Conservation (phyloP, 768 basidiomycete species). For the Cystobasidium tubakii region DNA sequence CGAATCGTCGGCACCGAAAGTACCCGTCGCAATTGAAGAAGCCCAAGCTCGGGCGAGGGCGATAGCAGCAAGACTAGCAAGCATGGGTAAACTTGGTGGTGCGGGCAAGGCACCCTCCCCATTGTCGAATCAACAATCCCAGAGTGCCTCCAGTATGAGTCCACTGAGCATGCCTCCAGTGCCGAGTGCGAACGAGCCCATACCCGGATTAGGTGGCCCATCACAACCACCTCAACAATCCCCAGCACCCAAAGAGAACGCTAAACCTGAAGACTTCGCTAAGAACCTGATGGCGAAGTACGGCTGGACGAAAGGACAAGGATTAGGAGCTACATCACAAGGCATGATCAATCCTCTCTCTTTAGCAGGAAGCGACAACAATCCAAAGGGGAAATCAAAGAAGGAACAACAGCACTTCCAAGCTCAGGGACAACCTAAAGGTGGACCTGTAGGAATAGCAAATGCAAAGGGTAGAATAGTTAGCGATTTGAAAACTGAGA, state of each 20-base stretch:
- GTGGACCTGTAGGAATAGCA: conserved; percentile 52
- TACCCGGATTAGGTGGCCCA: conserved; percentile 12
- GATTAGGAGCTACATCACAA: conserved; percentile 72
- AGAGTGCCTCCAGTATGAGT: not conserved
- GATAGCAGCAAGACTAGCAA: conserved; percentile 35
- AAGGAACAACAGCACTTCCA: conserved; percentile 36
- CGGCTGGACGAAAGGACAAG: conserved; percentile 91
- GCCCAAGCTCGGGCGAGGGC: conserved; percentile 39
- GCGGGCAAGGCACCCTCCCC: not conserved
- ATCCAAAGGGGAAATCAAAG: conserved; percentile 43
- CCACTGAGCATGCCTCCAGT: not conserved
- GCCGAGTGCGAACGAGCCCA: not conserved
- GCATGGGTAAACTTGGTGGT: conserved; percentile 3
- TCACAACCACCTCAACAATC: not conserved
- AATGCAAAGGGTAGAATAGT: conserved; percentile 77
- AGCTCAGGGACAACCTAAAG: conserved; percentile 46
- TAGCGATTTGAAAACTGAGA: conserved; percentile 79
- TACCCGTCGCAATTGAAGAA: conserved; percentile 26
- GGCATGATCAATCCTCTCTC: conserved; percentile 73
- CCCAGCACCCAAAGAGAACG: conserved; percentile 28
- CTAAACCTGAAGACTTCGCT: conserved; percentile 56
- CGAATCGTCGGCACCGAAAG: not conserved
- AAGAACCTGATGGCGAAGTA: conserved; percentile 88
- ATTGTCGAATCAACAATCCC: not conserved
- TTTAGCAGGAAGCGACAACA: conserved; percentile 62